Percentiles rank a stretch among this genome's conserved stretches.
Evolutionary conservation across 208 protist species (phyloP).

Genomic region (Blechomonas ayalai): DNA sequence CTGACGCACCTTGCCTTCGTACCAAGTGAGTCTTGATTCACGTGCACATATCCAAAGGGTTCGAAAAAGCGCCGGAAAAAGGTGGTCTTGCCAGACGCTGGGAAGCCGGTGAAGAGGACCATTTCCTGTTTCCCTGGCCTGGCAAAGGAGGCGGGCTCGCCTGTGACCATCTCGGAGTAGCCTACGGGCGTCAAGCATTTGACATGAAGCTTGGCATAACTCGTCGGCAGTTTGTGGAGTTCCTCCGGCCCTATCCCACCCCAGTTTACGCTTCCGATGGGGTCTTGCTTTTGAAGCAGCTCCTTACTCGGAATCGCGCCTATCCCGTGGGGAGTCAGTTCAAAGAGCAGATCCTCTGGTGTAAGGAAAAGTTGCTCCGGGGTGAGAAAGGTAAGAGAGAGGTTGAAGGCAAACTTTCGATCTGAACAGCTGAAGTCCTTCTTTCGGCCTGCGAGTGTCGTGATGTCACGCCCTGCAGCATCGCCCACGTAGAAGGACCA

Average conservation of each 20-base stretch:
- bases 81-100: slow-evolving; percentile 87
- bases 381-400: slow-evolving; percentile 81
- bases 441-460: slow-evolving; percentile 55
- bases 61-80: slow-evolving; percentile 77
- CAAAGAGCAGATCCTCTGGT: slow-evolving; percentile 9
- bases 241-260: slow-evolving; percentile 40
- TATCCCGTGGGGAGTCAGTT: no score
- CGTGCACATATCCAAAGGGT: slow-evolving; percentile 65
- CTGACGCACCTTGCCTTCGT: slow-evolving; percentile 60
- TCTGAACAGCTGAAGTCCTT: slow-evolving; percentile 92
- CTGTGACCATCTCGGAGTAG: slow-evolving; percentile 3
- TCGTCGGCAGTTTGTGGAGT: slow-evolving; percentile 26
- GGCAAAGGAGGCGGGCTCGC: slow-evolving; percentile 12
- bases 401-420: slow-evolving; percentile 85
- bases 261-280: no score
- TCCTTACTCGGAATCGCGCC: no score
- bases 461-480: slow-evolving; percentile 71
- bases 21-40: slow-evolving; percentile 78
- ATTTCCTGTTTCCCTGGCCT: slow-evolving; percentile 48
- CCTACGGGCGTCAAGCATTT: slow-evolving; percentile 12
- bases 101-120: slow-evolving; percentile 81
- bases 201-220: slow-evolving; percentile 33
- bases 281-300: no score
- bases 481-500: slow-evolving; percentile 91
- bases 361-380: slow-evolving; percentile 82